Percentiles rank a stretch among this genome's conserved stretches.
phyloP scores from a whole-genome alignment of 805 yeast species.

The Kregervanrija delftensis region DNA sequence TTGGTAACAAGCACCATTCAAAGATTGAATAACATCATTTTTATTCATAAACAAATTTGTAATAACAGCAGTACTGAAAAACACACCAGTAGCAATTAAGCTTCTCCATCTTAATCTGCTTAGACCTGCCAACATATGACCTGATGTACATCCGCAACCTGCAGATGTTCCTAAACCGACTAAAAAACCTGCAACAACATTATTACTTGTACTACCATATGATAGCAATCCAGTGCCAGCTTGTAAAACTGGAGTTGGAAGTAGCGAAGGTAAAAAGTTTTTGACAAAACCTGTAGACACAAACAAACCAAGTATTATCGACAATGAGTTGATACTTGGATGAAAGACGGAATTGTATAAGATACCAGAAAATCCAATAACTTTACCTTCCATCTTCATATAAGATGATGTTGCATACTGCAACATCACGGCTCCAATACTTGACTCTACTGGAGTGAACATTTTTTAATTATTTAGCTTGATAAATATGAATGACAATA shows the following conservation, averaged over 20 bases:
- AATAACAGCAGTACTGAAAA: slow-evolving; percentile 29
- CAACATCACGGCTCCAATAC: slow-evolving; percentile 40
- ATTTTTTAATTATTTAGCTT: slow-evolving; percentile 12
- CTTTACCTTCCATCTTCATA: slow-evolving; percentile 32
- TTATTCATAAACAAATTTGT: slow-evolving; percentile 9
- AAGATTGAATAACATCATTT: background rate
- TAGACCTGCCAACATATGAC: slow-evolving; percentile 47
- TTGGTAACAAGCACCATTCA: slow-evolving; percentile 11
- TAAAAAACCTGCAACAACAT: slow-evolving; percentile 30
- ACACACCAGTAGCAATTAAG: slow-evolving; percentile 36
- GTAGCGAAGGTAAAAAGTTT: slow-evolving; percentile 22
- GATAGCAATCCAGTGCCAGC: background rate
- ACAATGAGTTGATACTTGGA: slow-evolving; percentile 21
- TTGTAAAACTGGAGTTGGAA: slow-evolving; percentile 7
- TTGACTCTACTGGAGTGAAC: slow-evolving; percentile 40
- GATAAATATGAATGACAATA: no score
- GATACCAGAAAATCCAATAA: slow-evolving; percentile 42
- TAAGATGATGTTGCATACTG: slow-evolving; percentile 40
- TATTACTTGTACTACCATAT: slow-evolving; percentile 1
- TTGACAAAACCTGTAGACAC: slow-evolving; percentile 22
- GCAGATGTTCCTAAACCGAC: slow-evolving; percentile 42
- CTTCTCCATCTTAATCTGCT: slow-evolving; percentile 39
- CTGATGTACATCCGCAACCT: slow-evolving; percentile 49
- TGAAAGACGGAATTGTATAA: slow-evolving; percentile 26
- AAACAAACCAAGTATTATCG: slow-evolving; percentile 32